Percentiles rank a stretch among this genome's conserved stretches.
phyloP scores from a whole-genome alignment of 257 asterid genomes.

The Echites panduratus region DNA sequence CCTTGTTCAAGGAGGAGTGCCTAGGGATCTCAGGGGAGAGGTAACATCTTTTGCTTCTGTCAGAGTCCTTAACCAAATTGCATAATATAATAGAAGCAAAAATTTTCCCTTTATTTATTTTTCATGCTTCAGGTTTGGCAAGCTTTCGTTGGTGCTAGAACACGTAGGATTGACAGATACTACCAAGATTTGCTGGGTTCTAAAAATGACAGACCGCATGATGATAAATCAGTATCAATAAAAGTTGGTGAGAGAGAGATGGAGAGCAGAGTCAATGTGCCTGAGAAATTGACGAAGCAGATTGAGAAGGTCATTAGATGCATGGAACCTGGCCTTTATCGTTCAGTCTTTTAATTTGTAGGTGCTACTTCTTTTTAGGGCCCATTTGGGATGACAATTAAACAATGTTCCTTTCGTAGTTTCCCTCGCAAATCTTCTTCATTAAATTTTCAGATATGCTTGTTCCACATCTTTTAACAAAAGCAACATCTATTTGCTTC shows the following conservation, averaged over 20 bases:
- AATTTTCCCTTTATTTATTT: slow-evolving; percentile 8
- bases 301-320: slow-evolving; percentile 99
- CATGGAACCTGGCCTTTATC: slow-evolving; percentile 95
- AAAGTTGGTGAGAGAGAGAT: slow-evolving; percentile 24
- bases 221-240: slow-evolving; percentile 29
- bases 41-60: slow-evolving; percentile 30
- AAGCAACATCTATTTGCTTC: slow-evolving; percentile 11
- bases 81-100: neutral
- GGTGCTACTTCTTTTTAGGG: slow-evolving; percentile 97
- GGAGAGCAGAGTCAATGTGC: slow-evolving; percentile 35
- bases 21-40: slow-evolving; percentile 94
- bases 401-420: slow-evolving; percentile 35
- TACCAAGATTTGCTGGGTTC: slow-evolving; percentile 63
- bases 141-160: slow-evolving; percentile 79
- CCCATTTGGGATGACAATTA: slow-evolving; percentile 53
- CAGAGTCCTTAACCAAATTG: neutral
- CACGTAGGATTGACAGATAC: slow-evolving; percentile 71
- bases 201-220: slow-evolving; percentile 36
- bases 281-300: slow-evolving; percentile 85
- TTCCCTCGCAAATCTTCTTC: slow-evolving; percentile 22
- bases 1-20: slow-evolving; percentile 91
- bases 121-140: slow-evolving; percentile 86
- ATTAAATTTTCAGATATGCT: slow-evolving; percentile 15
- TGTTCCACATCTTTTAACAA: neutral
- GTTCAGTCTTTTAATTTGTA: slow-evolving; percentile 80